These are phyloP conservation scores for Chrysosporium queenslandicum DNA, from an alignment of 2,329 filamentous ascomycete species.

Conservation along the genomic window DNA sequence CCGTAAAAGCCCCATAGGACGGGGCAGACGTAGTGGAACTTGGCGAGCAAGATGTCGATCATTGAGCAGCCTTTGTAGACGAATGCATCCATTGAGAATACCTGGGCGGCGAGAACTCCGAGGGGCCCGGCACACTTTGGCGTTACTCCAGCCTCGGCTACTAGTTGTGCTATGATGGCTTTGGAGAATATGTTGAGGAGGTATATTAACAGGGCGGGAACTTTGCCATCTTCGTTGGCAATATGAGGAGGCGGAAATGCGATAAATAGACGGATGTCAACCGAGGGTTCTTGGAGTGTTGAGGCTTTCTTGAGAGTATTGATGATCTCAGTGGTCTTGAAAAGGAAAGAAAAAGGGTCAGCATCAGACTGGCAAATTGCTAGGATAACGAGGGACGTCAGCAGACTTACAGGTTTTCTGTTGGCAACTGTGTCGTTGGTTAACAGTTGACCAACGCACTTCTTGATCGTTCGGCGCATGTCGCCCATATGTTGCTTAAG, in stretches of 20 bases:
- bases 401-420: slow-evolving; percentile 41
- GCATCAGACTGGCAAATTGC: slow-evolving; percentile 7
- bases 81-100: slow-evolving; percentile 62
- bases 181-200: slow-evolving; percentile 69
- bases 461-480: slow-evolving; percentile 60
- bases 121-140: slow-evolving; percentile 63
- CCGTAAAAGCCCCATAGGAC: slow-evolving; percentile 76
- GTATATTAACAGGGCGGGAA: slow-evolving; percentile 61
- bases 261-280: slow-evolving; percentile 49
- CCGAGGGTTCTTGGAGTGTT: slow-evolving; percentile 43
- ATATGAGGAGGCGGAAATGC: slow-evolving; percentile 34
- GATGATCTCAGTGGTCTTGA: slow-evolving; percentile 42
- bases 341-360: neutral
- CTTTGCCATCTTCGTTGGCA: slow-evolving; percentile 33
- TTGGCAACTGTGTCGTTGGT: slow-evolving; percentile 57
- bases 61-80: slow-evolving; percentile 57
- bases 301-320: slow-evolving; percentile 46
- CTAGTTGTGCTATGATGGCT: slow-evolving; percentile 58
- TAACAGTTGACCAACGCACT: slow-evolving; percentile 59
- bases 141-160: slow-evolving; percentile 55
- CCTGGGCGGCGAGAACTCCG: slow-evolving; percentile 62
- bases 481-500: slow-evolving; percentile 60
- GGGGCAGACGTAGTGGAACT: slow-evolving; percentile 70
- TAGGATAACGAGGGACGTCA: neutral
- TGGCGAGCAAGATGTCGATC: slow-evolving; percentile 77